Evolutionary conservation across 2,329 filamentous ascomycete genomes (phyloP), one percentile per base, ranked within the genome.

Genomic region (Neobulgaria alba): DNA sequence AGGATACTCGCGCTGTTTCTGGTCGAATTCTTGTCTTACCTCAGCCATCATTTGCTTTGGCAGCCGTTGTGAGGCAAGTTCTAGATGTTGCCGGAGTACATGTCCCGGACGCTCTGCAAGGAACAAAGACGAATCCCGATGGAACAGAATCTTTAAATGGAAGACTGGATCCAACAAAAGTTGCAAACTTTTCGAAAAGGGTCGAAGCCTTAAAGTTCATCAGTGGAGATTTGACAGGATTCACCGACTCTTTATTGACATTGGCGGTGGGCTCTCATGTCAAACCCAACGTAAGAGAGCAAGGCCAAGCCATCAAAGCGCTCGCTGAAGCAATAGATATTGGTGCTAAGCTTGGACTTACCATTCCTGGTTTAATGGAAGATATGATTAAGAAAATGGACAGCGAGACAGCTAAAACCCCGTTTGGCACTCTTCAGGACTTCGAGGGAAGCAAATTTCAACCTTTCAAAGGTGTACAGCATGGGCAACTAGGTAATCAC

Each of bases 391-490:
- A n/a, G n/a, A n/a, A n/a, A n/a, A n/a, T 63, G 5, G 41, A 46
- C 3, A 60, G n/a, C n/a, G n/a, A n/a, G 40, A 56, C 59, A 0
- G 59, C 49, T 1, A 31, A 55, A 3, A 67, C 64, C 0, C 67
- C 66, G 1, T 69, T 61, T 42, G 62, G 54, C 0, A 49, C 48
- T 8, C 32, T 56, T 3, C 48, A 52, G 8, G 44, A 55, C 16
- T 56, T 59, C 15, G 30, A 20, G 5, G 51, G 50, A 10, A 36
- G 32, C 3, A 39, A 47, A 2, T 51, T 37, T 26, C 40, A 41
- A 8, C 59, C 65, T 0, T 69, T 72, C 50, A 70, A 70, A 46
- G 63, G 62, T 0, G 67, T 61, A 1, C 67, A 63, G 0, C 70
- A 73, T 48, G 69, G 69, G 0, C 69, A 73, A 46, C 56, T 72